Evolutionary conservation across 495 filamentous ascomycete species (phyloP), one percentile per base, ranked within the genome.

Genomic region (Clohesyomyces aquaticus): DNA sequence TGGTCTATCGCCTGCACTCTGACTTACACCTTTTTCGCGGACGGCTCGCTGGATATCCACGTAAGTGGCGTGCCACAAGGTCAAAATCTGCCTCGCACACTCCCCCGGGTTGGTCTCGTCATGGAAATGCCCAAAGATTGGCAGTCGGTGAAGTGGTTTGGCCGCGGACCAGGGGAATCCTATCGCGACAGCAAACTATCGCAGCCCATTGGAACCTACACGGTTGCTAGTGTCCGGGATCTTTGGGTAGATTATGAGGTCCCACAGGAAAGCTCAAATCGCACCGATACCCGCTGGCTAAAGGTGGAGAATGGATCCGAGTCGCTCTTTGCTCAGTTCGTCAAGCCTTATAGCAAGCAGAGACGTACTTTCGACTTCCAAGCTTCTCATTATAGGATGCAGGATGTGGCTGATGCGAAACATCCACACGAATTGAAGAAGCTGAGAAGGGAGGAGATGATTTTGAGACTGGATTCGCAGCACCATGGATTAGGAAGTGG

Each of bases 191-290:
- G 83, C 73, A 82, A 82, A 60, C 70, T 76, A 0, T 80, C 84
- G 4, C 82, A 84, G 55, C 78, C 76, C 26, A 45, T 82, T 1
- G 84, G 84, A 4, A 66, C 80, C 10, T 87, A 81, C 73, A 63
- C 69, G 4, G 74, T 72, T 2, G 61, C 48, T 12, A 21, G 16
- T 4, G 73, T 83, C 2, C 73, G 74, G 11, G 74, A 81, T 3
- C 77, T 88, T 43, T 80, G 80, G 55, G 81, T 80, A 1, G 72
- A 77, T 2, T 88, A 87, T 67, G 86, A 89, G 42, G 80, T 81
- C 28, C 86, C 85, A 0, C 86, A 88, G 59, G 86, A 89, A 60
- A 81, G 77, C 49, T 81, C 83, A 32, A 88, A 88, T 59, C 74
- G 84, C n/a, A 83, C 80, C 43, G 84, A 82, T 19, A 83, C 81